Percentiles rank a stretch among this genome's conserved stretches.
phyloP scores from a whole-genome alignment of 2,329 filamentous ascomycete species.

The Cladobotryum protrusum region DNA sequence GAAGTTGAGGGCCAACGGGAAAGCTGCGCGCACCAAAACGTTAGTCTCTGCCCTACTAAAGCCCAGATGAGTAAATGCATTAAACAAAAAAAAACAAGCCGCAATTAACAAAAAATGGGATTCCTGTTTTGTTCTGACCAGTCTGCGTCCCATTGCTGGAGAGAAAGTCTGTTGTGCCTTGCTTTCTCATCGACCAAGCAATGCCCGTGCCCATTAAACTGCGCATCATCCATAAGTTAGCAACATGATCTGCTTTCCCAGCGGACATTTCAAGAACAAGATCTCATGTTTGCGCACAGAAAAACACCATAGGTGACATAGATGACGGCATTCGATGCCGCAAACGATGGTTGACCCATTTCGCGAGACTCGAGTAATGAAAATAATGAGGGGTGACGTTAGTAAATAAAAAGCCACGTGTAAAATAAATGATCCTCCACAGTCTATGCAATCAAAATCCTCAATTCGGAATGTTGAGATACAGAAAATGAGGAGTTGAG shows the following conservation, averaged over 20 bases:
- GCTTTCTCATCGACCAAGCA: constrained; percentile 53
- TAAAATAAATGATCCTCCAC: no score
- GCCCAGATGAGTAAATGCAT: background rate
- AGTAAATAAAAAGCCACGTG: no score
- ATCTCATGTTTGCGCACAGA: constrained; percentile 49
- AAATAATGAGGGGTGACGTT: background rate
- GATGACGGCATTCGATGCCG: constrained; percentile 77
- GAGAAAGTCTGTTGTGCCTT: constrained; percentile 66
- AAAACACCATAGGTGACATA: constrained; percentile 74
- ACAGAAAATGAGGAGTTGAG: no score
- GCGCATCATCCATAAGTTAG: constrained; percentile 15
- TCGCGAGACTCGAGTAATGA: constrained; percentile 11
- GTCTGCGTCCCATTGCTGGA: constrained; percentile 76
- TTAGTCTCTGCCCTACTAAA: constrained; percentile 20
- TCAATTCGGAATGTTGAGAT: no score
- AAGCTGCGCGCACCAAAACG: constrained; percentile 43
- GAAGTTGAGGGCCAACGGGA: constrained; percentile 81
- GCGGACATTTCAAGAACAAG: background rate
- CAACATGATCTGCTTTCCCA: background rate
- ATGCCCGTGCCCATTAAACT: constrained; percentile 58
- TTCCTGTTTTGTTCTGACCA: constrained; percentile 51
- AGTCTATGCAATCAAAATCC: no score
- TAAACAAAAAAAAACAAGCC: background rate
- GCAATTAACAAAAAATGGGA: background rate
- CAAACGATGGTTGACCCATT: constrained; percentile 70